phyloP scores from a whole-genome alignment of 495 filamentous ascomycete species.

The Choiromyces venosus region DNA sequence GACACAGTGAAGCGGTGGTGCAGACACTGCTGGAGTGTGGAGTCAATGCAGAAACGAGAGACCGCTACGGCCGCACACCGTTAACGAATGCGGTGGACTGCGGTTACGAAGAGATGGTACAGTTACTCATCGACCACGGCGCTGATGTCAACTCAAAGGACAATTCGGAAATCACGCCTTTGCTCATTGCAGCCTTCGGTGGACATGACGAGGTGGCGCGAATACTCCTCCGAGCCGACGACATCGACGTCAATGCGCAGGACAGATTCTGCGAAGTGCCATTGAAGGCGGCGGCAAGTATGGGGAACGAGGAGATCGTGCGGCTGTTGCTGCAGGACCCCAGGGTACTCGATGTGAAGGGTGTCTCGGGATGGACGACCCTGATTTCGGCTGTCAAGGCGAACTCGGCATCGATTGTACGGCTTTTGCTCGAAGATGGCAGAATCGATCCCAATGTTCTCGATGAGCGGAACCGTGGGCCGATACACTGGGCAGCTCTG shows the following conservation, averaged over 20 bases:
- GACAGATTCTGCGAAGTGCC: no score
- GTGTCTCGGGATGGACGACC: background rate
- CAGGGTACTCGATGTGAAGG: background rate
- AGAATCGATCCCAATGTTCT: background rate
- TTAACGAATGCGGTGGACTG: background rate
- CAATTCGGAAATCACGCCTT: background rate
- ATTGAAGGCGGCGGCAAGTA: no score
- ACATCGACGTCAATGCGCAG: no score
- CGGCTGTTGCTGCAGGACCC: background rate
- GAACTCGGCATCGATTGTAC: background rate
- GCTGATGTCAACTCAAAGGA: background rate
- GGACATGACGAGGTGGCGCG: no score
- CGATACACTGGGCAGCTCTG: background rate
- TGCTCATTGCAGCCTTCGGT: background rate
- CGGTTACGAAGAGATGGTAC: background rate
- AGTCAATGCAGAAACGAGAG: background rate
- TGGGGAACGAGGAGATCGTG: background rate
- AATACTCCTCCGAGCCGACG: no score
- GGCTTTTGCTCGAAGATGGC: background rate
- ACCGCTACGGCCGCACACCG: background rate
- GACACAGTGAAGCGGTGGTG: background rate
- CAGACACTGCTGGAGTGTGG: background rate
- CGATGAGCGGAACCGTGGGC: no score
- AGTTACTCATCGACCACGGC: background rate
- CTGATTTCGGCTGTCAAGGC: background rate